Base-by-base conservation (phyloP, 2,329 filamentous ascomycete species). In the Neofusicoccum kwambonambiense region DNA sequence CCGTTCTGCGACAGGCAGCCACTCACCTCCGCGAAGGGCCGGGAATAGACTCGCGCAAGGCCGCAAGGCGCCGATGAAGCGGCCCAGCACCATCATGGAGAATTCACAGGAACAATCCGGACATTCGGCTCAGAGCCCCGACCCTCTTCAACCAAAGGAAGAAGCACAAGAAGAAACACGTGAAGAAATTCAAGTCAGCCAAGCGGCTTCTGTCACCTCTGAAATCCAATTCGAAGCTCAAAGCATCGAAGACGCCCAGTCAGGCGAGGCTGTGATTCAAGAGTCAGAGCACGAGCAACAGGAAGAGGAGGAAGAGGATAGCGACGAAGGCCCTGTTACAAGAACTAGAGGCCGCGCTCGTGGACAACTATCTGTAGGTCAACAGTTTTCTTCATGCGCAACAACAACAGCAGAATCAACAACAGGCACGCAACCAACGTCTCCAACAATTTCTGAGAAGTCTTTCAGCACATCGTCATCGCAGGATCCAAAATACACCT, bases 301-400 rank as follows among this genome's bases (percentile, higher is more conserved):
- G 34, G 52, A 44, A 7, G 73, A 76, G 66, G 73, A 80, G 37
- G 77, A 78, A 67, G 80, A 86, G 19, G 83, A 84, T 4, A 81
- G 82, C n/a, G 81, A 84, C n/a, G 83, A 86, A 65, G 85, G 86
- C 44, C 83, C 86, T 6, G 78, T 83, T 17, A 79, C 6, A 31
- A 7, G 27, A 7, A 31, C 78, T 45, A 77, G 82, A 67, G 52
- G 79, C 83, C 66, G 79, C 82, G 68, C 76, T 70, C 41, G 64
- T 73, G 1, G 72, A 73, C 56, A 68, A 69, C 51, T 62, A 67
- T 31, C 27, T 31, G 47, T 69, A 27, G 27, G 52, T 27, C 12
- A 17, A 19, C 4, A 31, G 31, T 13, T 31, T 39, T 44, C 31
- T 35, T 22, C 19, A 34, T 39, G 4, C 5, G 34, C 34, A 8